Evolutionary conservation across 1,284 basidiomycete species (phyloP).

Genomic region (Entoloma clypeatum): DNA sequence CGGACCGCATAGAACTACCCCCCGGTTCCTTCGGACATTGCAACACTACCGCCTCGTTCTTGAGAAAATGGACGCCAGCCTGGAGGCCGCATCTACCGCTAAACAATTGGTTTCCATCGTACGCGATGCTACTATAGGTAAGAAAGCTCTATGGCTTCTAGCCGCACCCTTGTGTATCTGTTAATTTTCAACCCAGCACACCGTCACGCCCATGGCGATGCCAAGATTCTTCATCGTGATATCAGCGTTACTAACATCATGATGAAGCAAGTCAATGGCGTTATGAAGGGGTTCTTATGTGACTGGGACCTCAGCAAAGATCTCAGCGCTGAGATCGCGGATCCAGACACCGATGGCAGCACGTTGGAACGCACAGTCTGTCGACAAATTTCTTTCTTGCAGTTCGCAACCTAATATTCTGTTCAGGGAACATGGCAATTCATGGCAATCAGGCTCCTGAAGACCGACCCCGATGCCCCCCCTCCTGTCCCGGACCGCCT

Average conservation of each 20-base stretch:
- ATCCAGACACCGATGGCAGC: too few species aligned
- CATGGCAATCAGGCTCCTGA: constrained; percentile 1
- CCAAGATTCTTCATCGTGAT: constrained; percentile 12
- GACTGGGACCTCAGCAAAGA: constrained; percentile 16
- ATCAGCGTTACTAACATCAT: constrained; percentile 14
- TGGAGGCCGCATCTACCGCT: neutral
- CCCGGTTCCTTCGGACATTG: constrained; percentile 2
- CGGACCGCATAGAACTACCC: too few species aligned
- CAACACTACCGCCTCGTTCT: constrained; percentile 10
- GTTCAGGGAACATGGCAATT: constrained; percentile 13
- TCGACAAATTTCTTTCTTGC: neutral
- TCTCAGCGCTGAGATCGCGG: neutral
- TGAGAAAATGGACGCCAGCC: constrained; percentile 1
- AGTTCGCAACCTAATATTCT: neutral
- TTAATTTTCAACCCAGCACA: constrained; percentile 5
- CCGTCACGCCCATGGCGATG: constrained; percentile 2
- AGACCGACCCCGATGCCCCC: neutral
- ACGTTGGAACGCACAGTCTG: constrained; percentile 6
- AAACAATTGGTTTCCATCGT: constrained; percentile 5
- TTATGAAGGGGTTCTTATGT: constrained; percentile 10
- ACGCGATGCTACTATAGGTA: constrained; percentile 10
- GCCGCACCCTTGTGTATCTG: neutral
- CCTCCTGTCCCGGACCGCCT: constrained; percentile 1
- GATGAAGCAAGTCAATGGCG: neutral
- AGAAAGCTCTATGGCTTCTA: neutral